phyloP scores from a whole-genome alignment of 2,329 filamentous ascomycete genomes.

The Epichloe festucae region DNA sequence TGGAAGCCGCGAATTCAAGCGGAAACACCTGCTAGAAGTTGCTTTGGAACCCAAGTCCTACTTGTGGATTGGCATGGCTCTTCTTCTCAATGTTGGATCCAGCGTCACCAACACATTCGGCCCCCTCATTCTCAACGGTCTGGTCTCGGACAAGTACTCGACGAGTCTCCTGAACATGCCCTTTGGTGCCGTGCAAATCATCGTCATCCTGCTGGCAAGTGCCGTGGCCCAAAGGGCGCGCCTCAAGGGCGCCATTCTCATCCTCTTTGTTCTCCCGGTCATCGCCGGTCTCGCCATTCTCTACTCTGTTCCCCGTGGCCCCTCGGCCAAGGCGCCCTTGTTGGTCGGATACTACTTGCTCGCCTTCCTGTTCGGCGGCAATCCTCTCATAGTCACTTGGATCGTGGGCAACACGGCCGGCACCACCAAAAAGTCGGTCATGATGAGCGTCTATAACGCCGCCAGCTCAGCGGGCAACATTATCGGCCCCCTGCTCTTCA shows the following conservation, averaged over 20 bases:
- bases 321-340: conserved; percentile 22
- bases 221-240: conserved; percentile 44
- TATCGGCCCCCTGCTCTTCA: conserved; percentile 52
- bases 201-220: conserved; percentile 45
- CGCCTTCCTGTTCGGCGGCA: conserved; percentile 52
- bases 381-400: conserved; percentile 55
- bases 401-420: conserved; percentile 57
- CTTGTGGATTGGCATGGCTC: conserved; percentile 46
- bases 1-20: conserved; percentile 56
- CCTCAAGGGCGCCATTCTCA: conserved; percentile 43
- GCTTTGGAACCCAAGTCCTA: conserved; percentile 38
- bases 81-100: conserved; percentile 52
- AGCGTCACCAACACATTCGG: conserved; percentile 52
- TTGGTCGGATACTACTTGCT: conserved; percentile 53
- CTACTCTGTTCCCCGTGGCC: conserved; percentile 38
- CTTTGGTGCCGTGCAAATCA: conserved; percentile 47
- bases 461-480: conserved; percentile 52
- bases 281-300: conserved; percentile 44
- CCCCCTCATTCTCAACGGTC: conserved; percentile 46
- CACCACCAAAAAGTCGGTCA: conserved; percentile 51
- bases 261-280: conserved; percentile 42
- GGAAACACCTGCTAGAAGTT: conserved; percentile 46
- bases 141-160: conserved; percentile 44
- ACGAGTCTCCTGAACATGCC: conserved; percentile 54
- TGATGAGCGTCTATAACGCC: conserved; percentile 52